phyloP scores from a whole-genome alignment of 345 rosid species.

The Gossypium rotundifolium region DNA sequence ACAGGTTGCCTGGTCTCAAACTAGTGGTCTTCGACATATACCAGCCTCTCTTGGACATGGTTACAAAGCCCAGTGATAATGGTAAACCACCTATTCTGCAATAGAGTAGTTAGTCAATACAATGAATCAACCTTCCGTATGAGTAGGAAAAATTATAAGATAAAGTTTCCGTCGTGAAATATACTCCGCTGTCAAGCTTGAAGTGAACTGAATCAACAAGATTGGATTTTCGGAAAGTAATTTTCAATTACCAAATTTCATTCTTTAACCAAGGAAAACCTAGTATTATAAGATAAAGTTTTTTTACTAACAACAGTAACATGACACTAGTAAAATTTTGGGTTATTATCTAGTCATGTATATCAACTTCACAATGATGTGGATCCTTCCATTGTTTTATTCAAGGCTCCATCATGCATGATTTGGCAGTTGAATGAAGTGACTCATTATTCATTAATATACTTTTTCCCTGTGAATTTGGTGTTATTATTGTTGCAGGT shows the following conservation, averaged over 20 bases:
- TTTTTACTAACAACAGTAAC: not conserved
- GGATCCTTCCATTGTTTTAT: not conserved
- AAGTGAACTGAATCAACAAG: not conserved
- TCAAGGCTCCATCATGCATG: not conserved
- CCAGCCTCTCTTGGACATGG: conserved; percentile 70
- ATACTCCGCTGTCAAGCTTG: not conserved
- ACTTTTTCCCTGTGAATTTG: not conserved
- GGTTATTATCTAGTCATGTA: not conserved
- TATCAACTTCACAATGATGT: not conserved
- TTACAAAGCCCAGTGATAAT: conserved; percentile 47
- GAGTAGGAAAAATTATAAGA: not conserved
- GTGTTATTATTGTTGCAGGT: conserved; percentile 35
- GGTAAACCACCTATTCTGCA: conserved; percentile 40
- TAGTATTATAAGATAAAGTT: not conserved
- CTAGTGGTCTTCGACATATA: conserved; percentile 72
- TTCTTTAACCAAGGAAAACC: conserved; percentile 4
- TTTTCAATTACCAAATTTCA: not conserved
- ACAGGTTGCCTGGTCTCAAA: conserved; percentile 62
- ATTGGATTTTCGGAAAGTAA: not conserved
- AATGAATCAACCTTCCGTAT: not conserved
- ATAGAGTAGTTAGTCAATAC: conserved; percentile 5
- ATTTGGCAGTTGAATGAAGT: not conserved
- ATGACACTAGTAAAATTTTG: not conserved
- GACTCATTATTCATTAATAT: conserved; percentile 5
- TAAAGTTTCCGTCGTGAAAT: no score